phyloP scores from a whole-genome alignment of 1,284 basidiomycete species.

The Sanghuangporus baumii region DNA sequence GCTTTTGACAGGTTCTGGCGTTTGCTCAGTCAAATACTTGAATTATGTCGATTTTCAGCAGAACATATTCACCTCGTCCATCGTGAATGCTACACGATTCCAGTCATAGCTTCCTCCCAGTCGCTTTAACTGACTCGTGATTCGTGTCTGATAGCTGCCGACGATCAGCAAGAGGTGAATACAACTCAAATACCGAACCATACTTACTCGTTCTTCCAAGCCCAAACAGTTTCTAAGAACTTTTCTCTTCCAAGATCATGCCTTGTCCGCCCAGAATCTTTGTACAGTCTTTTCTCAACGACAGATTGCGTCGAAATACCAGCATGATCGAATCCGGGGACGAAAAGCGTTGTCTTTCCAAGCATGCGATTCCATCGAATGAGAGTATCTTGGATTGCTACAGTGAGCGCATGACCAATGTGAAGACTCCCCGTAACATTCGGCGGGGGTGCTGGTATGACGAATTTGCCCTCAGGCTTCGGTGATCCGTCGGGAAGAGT shows the following conservation, averaged over 20 bases:
- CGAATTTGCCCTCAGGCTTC: slow-evolving; percentile 69
- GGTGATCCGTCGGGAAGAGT: slow-evolving; percentile 51
- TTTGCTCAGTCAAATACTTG: background rate
- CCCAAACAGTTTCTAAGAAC: slow-evolving; percentile 90
- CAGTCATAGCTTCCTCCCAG: slow-evolving; percentile 96
- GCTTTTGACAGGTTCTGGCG: slow-evolving; percentile 73
- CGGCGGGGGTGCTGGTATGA: slow-evolving; percentile 93
- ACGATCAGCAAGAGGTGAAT: slow-evolving; percentile 26
- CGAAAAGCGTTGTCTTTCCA: slow-evolving; percentile 87
- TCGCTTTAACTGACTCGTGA: slow-evolving; percentile 85
- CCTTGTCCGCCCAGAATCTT: slow-evolving; percentile 77
- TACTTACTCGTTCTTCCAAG: slow-evolving; percentile 93
- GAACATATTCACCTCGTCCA: slow-evolving; percentile 67
- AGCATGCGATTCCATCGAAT: slow-evolving; percentile 96
- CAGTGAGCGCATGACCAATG: slow-evolving; percentile 93
- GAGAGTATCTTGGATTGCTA: slow-evolving; percentile 88
- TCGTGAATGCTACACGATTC: slow-evolving; percentile 92
- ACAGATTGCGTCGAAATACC: slow-evolving; percentile 99
- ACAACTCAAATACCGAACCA: slow-evolving; percentile 6
- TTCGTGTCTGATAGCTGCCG: slow-evolving; percentile 44
- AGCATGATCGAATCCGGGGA: slow-evolving; percentile 97
- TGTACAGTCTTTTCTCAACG: slow-evolving; percentile 91
- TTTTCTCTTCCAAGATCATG: slow-evolving; percentile 93
- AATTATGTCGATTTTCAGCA: background rate
- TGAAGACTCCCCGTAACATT: slow-evolving; percentile 97